Conservation (phyloP, 2,329 filamentous ascomycete species). For the Cadophora sp. region DNA sequence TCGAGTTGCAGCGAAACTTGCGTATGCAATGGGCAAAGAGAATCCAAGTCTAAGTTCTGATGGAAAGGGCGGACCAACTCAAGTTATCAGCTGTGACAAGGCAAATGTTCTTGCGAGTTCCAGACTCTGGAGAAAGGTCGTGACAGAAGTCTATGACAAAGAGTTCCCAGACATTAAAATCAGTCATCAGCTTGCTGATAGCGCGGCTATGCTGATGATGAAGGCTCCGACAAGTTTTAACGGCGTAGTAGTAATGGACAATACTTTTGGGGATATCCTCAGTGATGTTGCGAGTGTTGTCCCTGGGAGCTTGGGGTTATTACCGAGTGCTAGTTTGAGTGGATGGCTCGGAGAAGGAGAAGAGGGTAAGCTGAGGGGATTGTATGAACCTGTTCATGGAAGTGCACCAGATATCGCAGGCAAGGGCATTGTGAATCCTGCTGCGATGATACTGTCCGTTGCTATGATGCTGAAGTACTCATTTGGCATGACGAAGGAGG, state of each 20-base stretch:
- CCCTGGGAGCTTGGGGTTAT: constrained; percentile 82
- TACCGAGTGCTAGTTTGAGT: constrained; percentile 79
- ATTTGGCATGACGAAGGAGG: constrained; percentile 76
- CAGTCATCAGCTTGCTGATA: constrained; percentile 89
- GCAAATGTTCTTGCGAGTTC: constrained; percentile 91
- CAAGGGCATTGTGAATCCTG: constrained; percentile 85
- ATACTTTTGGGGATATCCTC: constrained; percentile 89
- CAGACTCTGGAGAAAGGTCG: constrained; percentile 84
- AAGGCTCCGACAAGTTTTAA: constrained; percentile 88
- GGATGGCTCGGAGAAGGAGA: constrained; percentile 10
- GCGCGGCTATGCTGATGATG: constrained; percentile 91
- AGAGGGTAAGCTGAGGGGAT: constrained; percentile 64
- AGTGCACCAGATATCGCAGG: constrained; percentile 89
- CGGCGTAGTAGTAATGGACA: constrained; percentile 87
- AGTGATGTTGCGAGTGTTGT: constrained; percentile 92
- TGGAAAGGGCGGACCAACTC: constrained; percentile 9
- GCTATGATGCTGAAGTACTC: constrained; percentile 97
- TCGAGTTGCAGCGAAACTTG: constrained; percentile 78
- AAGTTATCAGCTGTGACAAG: constrained; percentile 87
- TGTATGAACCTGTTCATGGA: constrained; percentile 97
- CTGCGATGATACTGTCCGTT: constrained; percentile 88
- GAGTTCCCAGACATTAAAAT: constrained; percentile 87
- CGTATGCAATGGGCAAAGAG: constrained; percentile 61
- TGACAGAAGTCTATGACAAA: constrained; percentile 79
- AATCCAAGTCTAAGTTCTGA: constrained; percentile 56